Percentiles rank a stretch among this genome's conserved stretches.
Evolutionary conservation across 177 flowering plant species (phyloP).

Genomic region (Vitis hybrid): DNA sequence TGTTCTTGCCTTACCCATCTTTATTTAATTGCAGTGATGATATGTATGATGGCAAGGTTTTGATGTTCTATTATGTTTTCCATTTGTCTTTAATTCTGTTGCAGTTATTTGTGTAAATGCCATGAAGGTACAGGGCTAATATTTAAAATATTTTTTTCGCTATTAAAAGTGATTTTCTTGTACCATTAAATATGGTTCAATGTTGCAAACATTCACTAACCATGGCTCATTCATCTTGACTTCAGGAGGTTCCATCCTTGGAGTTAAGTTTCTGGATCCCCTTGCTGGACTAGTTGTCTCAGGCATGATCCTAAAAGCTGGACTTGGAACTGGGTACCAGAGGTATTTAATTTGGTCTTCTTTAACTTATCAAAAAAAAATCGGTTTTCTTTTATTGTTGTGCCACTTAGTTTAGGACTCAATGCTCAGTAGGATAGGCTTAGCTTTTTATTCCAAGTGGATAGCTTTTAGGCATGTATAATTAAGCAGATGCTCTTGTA

Average conservation of each 20-base stretch:
- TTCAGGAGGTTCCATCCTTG: conserved; percentile 91
- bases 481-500: background rate
- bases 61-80: background rate
- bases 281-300: conserved; percentile 94
- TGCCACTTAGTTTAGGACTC: too few relatives aligned
- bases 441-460: background rate
- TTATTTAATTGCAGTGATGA: background rate
- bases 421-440: background rate
- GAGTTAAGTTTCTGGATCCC: conserved; percentile 87
- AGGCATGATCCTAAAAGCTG: conserved; percentile 94
- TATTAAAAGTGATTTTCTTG: background rate
- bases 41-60: background rate
- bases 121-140: background rate
- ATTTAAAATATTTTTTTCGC: background rate
- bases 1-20: background rate
- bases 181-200: background rate
- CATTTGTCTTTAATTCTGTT: background rate
- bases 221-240: conserved; percentile 3
- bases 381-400: too few relatives aligned
- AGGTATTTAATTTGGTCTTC: conserved; percentile 41
- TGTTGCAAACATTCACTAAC: conserved; percentile 12
- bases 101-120: background rate
- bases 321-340: conserved; percentile 81
- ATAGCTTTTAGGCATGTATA: background rate
- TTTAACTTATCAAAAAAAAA: background rate